A percentile compares a stretch with the other conserved stretches of the same genome.
Evolutionary conservation across 257 asterid species (phyloP).

Genomic region (Verbascum thapsus): DNA sequence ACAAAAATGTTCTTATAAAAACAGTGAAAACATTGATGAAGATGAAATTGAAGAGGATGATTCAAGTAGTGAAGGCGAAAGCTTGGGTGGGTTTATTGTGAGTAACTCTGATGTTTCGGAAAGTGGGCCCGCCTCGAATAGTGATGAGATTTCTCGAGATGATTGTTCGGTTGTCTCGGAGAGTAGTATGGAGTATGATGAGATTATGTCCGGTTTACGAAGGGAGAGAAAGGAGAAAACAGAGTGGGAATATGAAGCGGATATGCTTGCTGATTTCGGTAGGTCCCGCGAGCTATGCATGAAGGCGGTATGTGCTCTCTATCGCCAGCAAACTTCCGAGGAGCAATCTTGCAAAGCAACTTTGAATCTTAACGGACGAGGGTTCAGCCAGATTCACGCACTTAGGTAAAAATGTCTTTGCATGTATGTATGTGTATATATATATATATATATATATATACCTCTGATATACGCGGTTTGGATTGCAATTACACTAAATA

Average conservation of each 20-base stretch:
- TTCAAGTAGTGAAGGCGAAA: slow-evolving; percentile 49
- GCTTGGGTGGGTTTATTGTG: slow-evolving; percentile 59
- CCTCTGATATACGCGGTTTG: no score
- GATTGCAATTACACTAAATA: no score
- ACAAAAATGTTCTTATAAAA: slow-evolving; percentile 26
- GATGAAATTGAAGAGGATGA: slow-evolving; percentile 46
- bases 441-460: no score
- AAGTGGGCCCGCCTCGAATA: slow-evolving; percentile 27
- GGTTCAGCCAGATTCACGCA: slow-evolving; percentile 62
- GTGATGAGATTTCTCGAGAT: slow-evolving; percentile 25
- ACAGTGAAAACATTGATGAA: slow-evolving; percentile 23
- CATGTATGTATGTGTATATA: background rate
- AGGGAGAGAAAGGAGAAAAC: slow-evolving; percentile 47
- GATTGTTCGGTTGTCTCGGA: slow-evolving; percentile 37
- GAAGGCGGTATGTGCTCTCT: slow-evolving; percentile 73
- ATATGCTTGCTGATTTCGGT: slow-evolving; percentile 67
- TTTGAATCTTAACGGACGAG: slow-evolving; percentile 44
- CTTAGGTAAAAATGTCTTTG: slow-evolving; percentile 32
- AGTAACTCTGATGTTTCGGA: slow-evolving; percentile 40
- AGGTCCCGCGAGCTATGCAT: slow-evolving; percentile 61
- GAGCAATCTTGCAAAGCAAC: slow-evolving; percentile 49
- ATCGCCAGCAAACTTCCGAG: slow-evolving; percentile 59
- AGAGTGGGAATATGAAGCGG: slow-evolving; percentile 64
- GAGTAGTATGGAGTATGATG: slow-evolving; percentile 35
- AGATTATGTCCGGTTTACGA: slow-evolving; percentile 50